Evolutionary conservation across 768 basidiomycete genomes (phyloP), one percentile per base, ranked within the genome.

Genomic region (Tubosaeta sp.): DNA sequence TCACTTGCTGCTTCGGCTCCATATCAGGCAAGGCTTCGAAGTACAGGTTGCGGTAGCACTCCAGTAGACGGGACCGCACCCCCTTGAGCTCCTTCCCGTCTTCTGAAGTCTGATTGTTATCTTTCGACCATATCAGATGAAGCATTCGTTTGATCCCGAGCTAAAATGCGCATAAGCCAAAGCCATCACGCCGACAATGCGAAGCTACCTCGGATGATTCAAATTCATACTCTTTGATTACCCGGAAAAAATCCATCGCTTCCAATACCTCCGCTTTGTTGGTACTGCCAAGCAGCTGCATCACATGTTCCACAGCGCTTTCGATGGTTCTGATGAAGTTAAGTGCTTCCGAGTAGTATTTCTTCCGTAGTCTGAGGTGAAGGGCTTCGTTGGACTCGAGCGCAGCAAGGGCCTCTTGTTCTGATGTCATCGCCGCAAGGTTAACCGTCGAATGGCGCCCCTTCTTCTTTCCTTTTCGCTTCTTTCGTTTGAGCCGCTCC

Each of bases 121-220:
- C 95, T 65, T 98, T 98, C 24, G 82, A 80, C 96, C 96, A 98
- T 59, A 99, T 90, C 22, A 99, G 76, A 67, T 98, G 96, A 13
- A 99, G 66, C 95, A 98, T 97, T 62, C 86, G 91, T 74, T 89
- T 93, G 63, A 99, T 86, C 1, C 96, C 96, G 13, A 71, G 69
- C 92, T 95, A 57, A 29, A 40, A 48, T 12, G 0, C 29, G 10
- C 5, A 27, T 65, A 6, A 59, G 54, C 21, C 52, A 22, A 27
- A 16, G 39, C 6, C 2, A 27, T 24, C 21, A 24, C 44, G 34
- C 2, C 5, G 6, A 27, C 9, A 46, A 44, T 11, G 7, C 6
- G 6, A 32, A 38, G 1, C 75, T 35, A 90, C 90, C 68, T 88
- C 83, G 2, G 94, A 87, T 32, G 79, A 77, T 35, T 83, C 77